A percentile compares a stretch with the other conserved stretches of the same genome.
Conservation (phyloP, 768 basidiomycete species). For the Mycena galericulata region DNA sequence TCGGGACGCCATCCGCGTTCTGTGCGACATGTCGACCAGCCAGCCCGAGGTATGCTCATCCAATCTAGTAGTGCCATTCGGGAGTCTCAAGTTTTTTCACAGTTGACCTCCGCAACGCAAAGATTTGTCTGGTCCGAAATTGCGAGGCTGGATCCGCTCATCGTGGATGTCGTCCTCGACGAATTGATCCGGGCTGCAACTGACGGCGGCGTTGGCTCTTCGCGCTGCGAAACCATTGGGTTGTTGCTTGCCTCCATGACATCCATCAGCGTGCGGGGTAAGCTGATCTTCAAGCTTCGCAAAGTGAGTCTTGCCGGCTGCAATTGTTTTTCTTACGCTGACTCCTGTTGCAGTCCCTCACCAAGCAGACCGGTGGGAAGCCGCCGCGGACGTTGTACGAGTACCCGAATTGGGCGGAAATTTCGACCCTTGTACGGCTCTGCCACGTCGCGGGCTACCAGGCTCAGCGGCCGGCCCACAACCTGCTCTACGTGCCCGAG, state of each 20-base stretch:
- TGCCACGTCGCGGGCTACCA: constrained; percentile 78
- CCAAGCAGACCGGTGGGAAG: constrained; percentile 72
- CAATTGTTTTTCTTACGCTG: background rate
- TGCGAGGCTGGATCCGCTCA: constrained; percentile 71
- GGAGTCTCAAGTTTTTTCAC: constrained; percentile 3
- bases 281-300: constrained; percentile 81
- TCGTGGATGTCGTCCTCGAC: constrained; percentile 81
- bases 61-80: background rate
- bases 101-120: constrained; percentile 78
- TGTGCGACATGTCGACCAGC: constrained; percentile 79
- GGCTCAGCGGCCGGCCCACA: constrained; percentile 69
- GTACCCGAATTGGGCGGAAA: constrained; percentile 83
- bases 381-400: constrained; percentile 73
- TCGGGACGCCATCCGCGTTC: constrained; percentile 82
- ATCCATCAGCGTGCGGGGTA: constrained; percentile 82
- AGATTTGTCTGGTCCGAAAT: constrained; percentile 84
- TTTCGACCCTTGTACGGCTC: constrained; percentile 84
- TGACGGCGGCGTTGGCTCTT: constrained; percentile 85
- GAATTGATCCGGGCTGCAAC: constrained; percentile 85
- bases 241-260: constrained; percentile 80
- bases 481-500: constrained; percentile 87
- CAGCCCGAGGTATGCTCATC: constrained; percentile 71
- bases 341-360: constrained; percentile 64
- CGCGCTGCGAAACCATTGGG: constrained; percentile 80
- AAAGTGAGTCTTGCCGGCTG: constrained; percentile 61